Evolutionary conservation across 306 rosid genomes (phyloP).

Genomic region (Coriaria nepalensis): DNA sequence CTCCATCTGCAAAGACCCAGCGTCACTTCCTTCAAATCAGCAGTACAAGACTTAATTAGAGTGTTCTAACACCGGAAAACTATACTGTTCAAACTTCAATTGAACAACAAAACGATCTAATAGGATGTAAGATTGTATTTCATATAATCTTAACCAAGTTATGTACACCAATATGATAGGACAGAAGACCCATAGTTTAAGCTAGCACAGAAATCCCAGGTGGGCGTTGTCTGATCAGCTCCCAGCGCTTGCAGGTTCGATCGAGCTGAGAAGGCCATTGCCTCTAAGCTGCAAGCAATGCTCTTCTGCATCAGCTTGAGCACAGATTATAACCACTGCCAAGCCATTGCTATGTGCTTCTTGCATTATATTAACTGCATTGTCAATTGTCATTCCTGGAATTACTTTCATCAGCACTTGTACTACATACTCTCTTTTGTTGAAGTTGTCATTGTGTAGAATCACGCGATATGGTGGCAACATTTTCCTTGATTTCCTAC

Average conservation of each 20-base stretch:
- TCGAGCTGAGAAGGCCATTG: constrained; percentile 76
- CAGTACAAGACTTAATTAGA: too few species aligned
- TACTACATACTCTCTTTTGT: constrained; percentile 86
- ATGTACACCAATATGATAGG: too few species aligned
- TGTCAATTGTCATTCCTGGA: constrained; percentile 85
- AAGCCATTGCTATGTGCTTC: constrained; percentile 83
- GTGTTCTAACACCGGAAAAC: too few species aligned
- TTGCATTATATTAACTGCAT: constrained; percentile 85
- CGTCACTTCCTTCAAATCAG: too few species aligned
- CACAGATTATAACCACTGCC: constrained; percentile 73
- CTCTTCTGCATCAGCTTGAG: constrained; percentile 85
- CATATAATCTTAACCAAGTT: too few species aligned
- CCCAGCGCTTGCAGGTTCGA: constrained; percentile 78
- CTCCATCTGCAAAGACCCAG: too few species aligned
- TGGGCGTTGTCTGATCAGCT: constrained; percentile 21
- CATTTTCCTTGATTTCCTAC: constrained; percentile 59
- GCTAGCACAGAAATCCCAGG: too few species aligned
- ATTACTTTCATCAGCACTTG: constrained; percentile 94
- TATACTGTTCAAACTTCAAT: too few species aligned
- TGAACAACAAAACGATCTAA: too few species aligned
- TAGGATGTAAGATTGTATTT: too few species aligned
- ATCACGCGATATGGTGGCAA: constrained; percentile 77
- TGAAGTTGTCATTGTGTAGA: constrained; percentile 73
- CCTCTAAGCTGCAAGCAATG: constrained; percentile 93
- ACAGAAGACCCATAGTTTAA: too few species aligned